Evolutionary conservation across 1,284 basidiomycete species (phyloP).

Genomic region (Sphaerobolus stellatus): DNA sequence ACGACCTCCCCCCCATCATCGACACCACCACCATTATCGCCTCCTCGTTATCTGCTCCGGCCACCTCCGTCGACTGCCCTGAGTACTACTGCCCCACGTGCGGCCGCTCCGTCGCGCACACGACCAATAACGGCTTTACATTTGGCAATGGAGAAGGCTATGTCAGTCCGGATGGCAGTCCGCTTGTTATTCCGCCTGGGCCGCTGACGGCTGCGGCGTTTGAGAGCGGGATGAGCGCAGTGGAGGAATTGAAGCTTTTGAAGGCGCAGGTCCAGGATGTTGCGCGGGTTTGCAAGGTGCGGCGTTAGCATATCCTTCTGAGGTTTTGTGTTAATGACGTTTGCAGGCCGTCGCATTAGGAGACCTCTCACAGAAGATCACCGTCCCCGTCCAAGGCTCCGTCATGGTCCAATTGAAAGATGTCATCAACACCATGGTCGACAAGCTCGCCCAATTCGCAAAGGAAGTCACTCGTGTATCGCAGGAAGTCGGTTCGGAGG

Average conservation of each 20-base stretch:
- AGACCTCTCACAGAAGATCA: constrained; percentile 94
- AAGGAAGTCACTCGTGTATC: constrained; percentile 84
- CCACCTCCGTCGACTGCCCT: not conserved
- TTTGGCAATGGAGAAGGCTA: not conserved
- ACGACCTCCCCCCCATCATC: constrained; percentile 41
- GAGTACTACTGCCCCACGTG: not conserved
- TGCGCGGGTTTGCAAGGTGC: constrained; percentile 82
- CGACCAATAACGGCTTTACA: not conserved
- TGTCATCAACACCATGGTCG: constrained; percentile 95
- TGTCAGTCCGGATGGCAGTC: constrained; percentile 34
- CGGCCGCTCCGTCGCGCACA: not conserved
- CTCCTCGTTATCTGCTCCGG: constrained; percentile 37
- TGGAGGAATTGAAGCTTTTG: constrained; percentile 78
- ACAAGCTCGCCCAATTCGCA: constrained; percentile 78
- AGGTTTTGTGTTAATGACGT: constrained; percentile 51
- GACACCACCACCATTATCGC: constrained; percentile 30
- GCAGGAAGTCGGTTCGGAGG: constrained; percentile 91
- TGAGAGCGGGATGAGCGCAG: constrained; percentile 63
- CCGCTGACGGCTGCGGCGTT: constrained; percentile 56
- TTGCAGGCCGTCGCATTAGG: constrained; percentile 85
- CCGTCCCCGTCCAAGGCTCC: constrained; percentile 91
- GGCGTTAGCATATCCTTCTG: constrained; percentile 21
- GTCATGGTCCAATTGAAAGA: constrained; percentile 98
- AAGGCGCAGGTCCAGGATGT: constrained; percentile 91
- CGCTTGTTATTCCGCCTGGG: constrained; percentile 52